These are phyloP conservation scores for Stagonosporopsis vannaccii DNA, from an alignment of 2,329 filamentous ascomycete genomes.

Conservation along the genomic window DNA sequence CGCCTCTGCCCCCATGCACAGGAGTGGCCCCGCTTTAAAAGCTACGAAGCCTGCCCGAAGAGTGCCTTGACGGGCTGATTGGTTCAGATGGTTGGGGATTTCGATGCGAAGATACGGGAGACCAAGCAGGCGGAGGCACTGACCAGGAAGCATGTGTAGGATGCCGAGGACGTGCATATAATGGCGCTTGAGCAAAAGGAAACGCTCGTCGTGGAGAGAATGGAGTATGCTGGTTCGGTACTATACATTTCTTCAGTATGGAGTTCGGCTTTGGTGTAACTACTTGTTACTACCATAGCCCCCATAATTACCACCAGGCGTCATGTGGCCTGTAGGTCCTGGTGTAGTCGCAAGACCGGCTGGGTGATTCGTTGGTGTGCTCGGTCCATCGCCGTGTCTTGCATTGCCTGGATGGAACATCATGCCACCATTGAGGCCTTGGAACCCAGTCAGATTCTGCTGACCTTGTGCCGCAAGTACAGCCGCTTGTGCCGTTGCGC, in stretches of 20 bases:
- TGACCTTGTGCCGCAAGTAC: slow-evolving; percentile 53
- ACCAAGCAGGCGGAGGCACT: background rate
- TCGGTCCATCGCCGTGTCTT: slow-evolving; percentile 62
- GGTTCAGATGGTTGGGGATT: background rate
- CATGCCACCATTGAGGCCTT: slow-evolving; percentile 47
- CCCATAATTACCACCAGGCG: slow-evolving; percentile 80
- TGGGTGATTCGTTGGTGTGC: slow-evolving; percentile 70
- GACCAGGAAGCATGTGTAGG: background rate
- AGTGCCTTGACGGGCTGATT: background rate
- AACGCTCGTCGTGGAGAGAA: background rate
- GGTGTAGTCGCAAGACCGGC: slow-evolving; percentile 60
- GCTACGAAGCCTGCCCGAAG: no score
- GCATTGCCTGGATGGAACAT: slow-evolving; percentile 52
- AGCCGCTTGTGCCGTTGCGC: slow-evolving; percentile 62
- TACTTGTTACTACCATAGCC: slow-evolving; percentile 48
- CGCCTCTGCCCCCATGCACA: background rate
- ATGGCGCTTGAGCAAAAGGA: background rate
- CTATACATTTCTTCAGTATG: slow-evolving; percentile 14
- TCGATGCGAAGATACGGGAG: background rate
- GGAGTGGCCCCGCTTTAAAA: background rate
- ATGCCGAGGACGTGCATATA: background rate
- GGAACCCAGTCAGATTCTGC: slow-evolving; percentile 40
- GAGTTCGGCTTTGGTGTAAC: slow-evolving; percentile 2
- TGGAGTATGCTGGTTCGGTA: background rate
- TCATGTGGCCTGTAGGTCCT: slow-evolving; percentile 72